Percentiles rank a stretch among this genome's conserved stretches.
phyloP scores from a whole-genome alignment of 495 filamentous ascomycete genomes.

The Lichina pygmaea region DNA sequence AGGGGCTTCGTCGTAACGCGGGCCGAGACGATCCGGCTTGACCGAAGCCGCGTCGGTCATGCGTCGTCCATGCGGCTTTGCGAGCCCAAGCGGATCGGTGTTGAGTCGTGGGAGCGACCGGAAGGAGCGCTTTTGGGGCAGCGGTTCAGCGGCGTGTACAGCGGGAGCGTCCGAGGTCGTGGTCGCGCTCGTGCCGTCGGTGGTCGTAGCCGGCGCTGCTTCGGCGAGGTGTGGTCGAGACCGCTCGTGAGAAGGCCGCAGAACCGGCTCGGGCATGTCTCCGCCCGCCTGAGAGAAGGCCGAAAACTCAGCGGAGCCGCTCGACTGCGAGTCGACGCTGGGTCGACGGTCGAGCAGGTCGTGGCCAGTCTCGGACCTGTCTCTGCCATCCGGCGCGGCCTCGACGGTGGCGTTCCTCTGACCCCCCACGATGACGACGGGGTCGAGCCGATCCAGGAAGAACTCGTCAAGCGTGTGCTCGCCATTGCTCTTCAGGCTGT shows the following conservation, averaged over 20 bases:
- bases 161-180: too few species aligned
- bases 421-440: constrained; percentile 57
- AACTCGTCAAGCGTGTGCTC: constrained; percentile 37
- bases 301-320: constrained; percentile 1
- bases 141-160: too few species aligned
- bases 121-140: too few species aligned
- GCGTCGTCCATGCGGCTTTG: too few species aligned
- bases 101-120: too few species aligned
- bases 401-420: constrained; percentile 11
- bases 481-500: constrained; percentile 21
- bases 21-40: too few species aligned
- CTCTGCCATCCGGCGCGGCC: background rate
- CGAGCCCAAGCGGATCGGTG: too few species aligned
- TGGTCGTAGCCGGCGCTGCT: too few species aligned
- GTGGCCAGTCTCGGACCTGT: background rate
- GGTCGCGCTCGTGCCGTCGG: too few species aligned
- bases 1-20: background rate
- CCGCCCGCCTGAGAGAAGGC: background rate
- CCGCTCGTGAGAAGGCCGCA: too few species aligned
- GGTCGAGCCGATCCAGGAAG: constrained; percentile 51
- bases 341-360: constrained; percentile 7
- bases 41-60: too few species aligned
- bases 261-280: background rate
- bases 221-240: too few species aligned
- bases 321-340: constrained; percentile 4